A percentile compares a stretch with the other conserved stretches of the same genome.
phyloP scores from a whole-genome alignment of 371 early-diverging fungal genomes.

The Actinomucor elegans region DNA sequence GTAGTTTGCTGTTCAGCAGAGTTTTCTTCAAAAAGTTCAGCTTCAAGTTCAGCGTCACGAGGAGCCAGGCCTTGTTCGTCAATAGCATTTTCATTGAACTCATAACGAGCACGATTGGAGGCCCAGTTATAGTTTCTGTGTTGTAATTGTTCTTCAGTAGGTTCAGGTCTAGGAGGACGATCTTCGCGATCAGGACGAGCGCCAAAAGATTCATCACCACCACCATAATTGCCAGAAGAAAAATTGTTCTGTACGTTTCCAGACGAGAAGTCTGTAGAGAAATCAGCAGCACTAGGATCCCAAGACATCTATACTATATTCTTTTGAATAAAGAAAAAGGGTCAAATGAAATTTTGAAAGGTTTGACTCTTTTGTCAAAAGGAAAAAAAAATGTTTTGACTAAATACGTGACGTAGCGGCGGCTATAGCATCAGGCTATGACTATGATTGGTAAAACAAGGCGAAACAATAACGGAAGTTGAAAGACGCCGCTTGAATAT shows the following conservation, averaged over 20 bases:
- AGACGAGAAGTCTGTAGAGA: constrained; percentile 2
- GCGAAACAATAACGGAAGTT: no score
- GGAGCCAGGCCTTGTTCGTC: constrained; percentile 44
- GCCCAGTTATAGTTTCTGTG: constrained; percentile 52
- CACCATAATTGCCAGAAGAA: constrained; percentile 1
- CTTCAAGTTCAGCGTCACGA: constrained; percentile 46
- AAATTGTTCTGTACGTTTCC: background rate
- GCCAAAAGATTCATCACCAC: constrained; percentile 2
- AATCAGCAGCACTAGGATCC: constrained; percentile 12
- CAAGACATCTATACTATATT: constrained; percentile 12
- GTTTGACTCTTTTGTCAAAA: no score
- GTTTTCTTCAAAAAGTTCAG: constrained; percentile 53
- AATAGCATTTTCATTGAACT: constrained; percentile 48
- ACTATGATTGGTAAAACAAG: no score
- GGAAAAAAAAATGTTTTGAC: no score
- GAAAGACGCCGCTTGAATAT: no score
- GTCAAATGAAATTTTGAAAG: background rate
- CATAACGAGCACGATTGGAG: constrained; percentile 52
- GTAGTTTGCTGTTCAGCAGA: constrained; percentile 40
- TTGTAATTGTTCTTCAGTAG: constrained; percentile 20
- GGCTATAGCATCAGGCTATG: no score
- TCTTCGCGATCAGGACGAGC: background rate
- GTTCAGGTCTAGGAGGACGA: constrained; percentile 24
- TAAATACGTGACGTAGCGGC: no score
- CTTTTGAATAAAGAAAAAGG: background rate